Conservation (phyloP, 345 rosid species). For the Lepidium aucheri region DNA sequence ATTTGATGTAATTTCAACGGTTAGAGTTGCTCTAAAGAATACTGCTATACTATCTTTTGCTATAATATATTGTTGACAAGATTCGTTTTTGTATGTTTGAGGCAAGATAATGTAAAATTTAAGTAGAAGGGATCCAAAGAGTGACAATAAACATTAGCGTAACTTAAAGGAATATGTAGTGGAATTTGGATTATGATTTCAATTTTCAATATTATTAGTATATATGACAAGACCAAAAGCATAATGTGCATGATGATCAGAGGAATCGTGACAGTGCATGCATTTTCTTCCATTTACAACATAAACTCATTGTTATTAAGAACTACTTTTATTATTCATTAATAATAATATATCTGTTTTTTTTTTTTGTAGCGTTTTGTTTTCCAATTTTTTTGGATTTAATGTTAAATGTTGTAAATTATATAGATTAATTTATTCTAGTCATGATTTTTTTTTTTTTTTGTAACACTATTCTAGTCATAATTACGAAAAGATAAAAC, state of each 20-base stretch:
- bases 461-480: too few relatives aligned
- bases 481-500: too few relatives aligned
- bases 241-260: constrained; percentile 1
- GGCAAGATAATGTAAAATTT: constrained; percentile 6
- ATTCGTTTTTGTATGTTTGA: constrained; percentile 1
- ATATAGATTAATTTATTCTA: too few relatives aligned
- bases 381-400: too few relatives aligned
- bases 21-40: too few relatives aligned
- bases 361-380: too few relatives aligned
- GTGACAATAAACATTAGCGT: constrained; percentile 5
- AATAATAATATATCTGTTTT: too few relatives aligned
- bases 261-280: constrained; percentile 9
- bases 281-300: not conserved
- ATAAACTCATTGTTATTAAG: not conserved
- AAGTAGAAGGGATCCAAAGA: constrained; percentile 7
- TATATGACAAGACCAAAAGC: not conserved
- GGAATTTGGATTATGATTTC: not conserved
- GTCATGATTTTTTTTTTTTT: too few relatives aligned
- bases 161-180: not conserved
- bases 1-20: too few relatives aligned
- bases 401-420: too few relatives aligned
- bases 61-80: not conserved
- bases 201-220: not conserved
- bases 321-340: too few relatives aligned
- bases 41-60: too few relatives aligned